These are phyloP conservation scores for Penicillium herquei DNA, from an alignment of 495 filamentous ascomycete genomes.

Conservation along the genomic window DNA sequence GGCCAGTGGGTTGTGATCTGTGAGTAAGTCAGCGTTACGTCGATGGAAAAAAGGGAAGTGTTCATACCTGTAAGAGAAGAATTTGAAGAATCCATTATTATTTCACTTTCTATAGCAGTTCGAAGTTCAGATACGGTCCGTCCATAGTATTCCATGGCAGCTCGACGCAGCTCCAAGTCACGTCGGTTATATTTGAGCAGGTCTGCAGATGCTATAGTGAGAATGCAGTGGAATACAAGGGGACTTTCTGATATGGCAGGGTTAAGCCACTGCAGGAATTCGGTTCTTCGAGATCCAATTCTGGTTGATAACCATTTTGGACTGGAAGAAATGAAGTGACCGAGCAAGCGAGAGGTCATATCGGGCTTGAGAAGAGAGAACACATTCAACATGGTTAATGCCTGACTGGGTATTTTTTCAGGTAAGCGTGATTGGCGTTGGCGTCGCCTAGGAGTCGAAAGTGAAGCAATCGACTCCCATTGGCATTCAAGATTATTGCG, in stretches of 20 bases:
- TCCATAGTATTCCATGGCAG: constrained; percentile 18
- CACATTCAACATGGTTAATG: constrained; percentile 13
- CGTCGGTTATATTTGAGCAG: constrained; percentile 15
- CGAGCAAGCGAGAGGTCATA: constrained; percentile 9
- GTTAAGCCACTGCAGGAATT: constrained; percentile 7
- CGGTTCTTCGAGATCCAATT: constrained; percentile 4
- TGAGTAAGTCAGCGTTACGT: background rate
- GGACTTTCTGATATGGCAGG: constrained; percentile 14
- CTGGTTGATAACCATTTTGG: constrained; percentile 19
- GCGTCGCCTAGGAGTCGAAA: background rate
- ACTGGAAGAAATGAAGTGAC: constrained; percentile 15
- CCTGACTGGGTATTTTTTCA: background rate
- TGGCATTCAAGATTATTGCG: constrained; percentile 37
- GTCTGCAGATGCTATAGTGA: constrained; percentile 15
- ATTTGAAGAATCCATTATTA: background rate
- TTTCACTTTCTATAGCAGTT: constrained; percentile 7
- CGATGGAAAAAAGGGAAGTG: background rate
- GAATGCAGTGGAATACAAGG: constrained; percentile 14
- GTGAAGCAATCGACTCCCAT: constrained; percentile 8
- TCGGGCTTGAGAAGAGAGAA: constrained; percentile 13
- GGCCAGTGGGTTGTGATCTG: constrained; percentile 14
- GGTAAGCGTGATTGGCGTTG: background rate
- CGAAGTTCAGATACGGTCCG: constrained; percentile 10
- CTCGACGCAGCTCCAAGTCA: constrained; percentile 2
- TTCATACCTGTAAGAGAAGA: background rate